Evolutionary conservation across 179 eudicot species (phyloP), one percentile per base, ranked within the genome.

Genomic region (Actinidia polygama): DNA sequence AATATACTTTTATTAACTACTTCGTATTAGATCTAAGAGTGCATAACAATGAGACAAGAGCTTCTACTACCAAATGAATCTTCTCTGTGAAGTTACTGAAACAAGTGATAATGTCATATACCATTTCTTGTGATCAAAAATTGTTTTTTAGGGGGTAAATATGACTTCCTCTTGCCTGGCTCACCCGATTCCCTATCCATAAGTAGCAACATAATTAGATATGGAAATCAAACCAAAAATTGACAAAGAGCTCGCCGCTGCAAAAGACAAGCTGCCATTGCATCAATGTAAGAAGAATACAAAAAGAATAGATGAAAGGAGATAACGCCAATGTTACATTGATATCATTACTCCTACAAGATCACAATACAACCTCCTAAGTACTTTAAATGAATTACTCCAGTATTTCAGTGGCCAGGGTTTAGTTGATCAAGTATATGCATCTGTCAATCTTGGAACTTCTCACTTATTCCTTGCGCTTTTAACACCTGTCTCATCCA

Each of bases 111-210:
- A 72, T 23, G 23, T 10, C 80, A 58, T 70, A 86, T 86, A 95
- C 99, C 99, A 83, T 94, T 96, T 91, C 99, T 86, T 2, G 98
- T 94, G 75, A 94, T 90, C 84, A 94, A 85, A 85, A 94, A 93
- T 79, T 94, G 98, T 77, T 94, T 94, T 21, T 91, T 93, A 75
- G 79, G 54, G 1, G 96, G 98, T 64, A 94, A 83, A 84, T 91
- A 93, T 77, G 95, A 71, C 86, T 93, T 94, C 88, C 95, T 90
- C 89, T 93, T 94, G 90, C 87, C 86, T 46, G 94, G 95, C 82
- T 94, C 96, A 59, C 98, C 98, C 4, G 96, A 90, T 91, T 94
- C 99, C 99, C 99, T 96, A 82, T 64, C 81, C 79, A 86, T 10
- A 82, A 50, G 76, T 67, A n/a, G 64, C 14, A 73, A 83, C 14